These are phyloP conservation scores for Hyphodiscus sp. DNA, from an alignment of 2,329 filamentous ascomycete genomes.

Conservation along the genomic window DNA sequence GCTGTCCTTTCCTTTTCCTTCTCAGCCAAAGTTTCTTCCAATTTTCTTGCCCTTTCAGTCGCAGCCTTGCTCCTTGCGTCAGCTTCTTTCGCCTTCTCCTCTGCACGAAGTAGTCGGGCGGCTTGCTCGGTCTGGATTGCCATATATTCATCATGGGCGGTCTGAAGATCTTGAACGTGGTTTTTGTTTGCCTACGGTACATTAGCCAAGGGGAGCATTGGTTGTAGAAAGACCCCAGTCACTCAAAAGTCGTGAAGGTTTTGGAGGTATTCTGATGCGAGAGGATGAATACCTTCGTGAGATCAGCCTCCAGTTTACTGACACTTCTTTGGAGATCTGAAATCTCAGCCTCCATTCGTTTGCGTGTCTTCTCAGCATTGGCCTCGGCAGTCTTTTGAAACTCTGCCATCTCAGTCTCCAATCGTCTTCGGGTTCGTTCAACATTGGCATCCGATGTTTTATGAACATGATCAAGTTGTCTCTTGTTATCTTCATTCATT, in stretches of 20 bases:
- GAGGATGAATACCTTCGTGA: constrained; percentile 45
- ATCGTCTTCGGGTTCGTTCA: constrained; percentile 41
- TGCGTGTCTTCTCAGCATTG: constrained; percentile 43
- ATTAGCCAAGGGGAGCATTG: constrained; percentile 15
- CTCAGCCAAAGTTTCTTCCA: constrained; percentile 29
- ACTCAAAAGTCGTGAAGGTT: not conserved
- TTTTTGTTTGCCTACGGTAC: constrained; percentile 48
- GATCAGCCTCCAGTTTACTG: constrained; percentile 53
- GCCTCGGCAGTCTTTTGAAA: constrained; percentile 45
- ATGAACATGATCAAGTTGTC: constrained; percentile 41
- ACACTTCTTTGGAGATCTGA: constrained; percentile 57
- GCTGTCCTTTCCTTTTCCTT: constrained; percentile 57
- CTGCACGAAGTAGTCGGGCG: constrained; percentile 21
- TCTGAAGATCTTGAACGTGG: constrained; percentile 53
- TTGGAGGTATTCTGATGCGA: not conserved
- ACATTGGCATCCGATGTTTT: constrained; percentile 43
- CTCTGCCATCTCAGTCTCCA: constrained; percentile 58
- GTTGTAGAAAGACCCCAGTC: not conserved
- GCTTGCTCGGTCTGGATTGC: constrained; percentile 32
- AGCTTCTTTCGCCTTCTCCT: constrained; percentile 41
- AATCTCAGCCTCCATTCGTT: constrained; percentile 52
- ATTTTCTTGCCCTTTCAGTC: constrained; percentile 30
- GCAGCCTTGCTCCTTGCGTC: constrained; percentile 24
- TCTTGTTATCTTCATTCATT: constrained; percentile 30
- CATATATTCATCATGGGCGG: constrained; percentile 44